A percentile compares a stretch with the other conserved stretches of the same genome.
phyloP scores from a whole-genome alignment of 805 yeast genomes.

The Starmera pachycereana region DNA sequence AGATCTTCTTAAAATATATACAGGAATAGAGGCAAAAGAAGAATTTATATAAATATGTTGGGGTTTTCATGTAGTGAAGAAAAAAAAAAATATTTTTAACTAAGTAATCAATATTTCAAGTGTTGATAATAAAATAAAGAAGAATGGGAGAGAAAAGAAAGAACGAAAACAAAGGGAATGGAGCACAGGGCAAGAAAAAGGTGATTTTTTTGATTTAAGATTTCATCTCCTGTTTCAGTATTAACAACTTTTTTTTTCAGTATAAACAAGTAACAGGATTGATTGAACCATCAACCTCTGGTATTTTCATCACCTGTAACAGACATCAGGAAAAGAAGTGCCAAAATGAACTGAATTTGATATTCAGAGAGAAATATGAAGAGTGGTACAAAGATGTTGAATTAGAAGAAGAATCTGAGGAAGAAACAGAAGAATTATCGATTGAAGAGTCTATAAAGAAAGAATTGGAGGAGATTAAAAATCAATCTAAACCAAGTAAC shows the following conservation, averaged over 20 bases:
- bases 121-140: too few relatives aligned
- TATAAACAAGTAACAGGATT: conserved; percentile 37
- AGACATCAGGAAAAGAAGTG: conserved; percentile 73
- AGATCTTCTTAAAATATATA: too few relatives aligned
- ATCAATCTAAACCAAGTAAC: conserved; percentile 22
- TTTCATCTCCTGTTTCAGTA: too few relatives aligned
- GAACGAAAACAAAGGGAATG: background rate
- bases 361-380: conserved; percentile 45
- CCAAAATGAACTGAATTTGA: conserved; percentile 54
- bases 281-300: conserved; percentile 78
- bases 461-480: conserved; percentile 52
- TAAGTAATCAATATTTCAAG: too few relatives aligned
- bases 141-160: conserved; percentile 14
- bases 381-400: conserved; percentile 31
- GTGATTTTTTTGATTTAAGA: too few relatives aligned
- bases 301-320: conserved; percentile 83
- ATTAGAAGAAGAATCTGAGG: conserved; percentile 22
- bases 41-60: too few relatives aligned
- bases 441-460: conserved; percentile 68
- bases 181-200: conserved; percentile 10
- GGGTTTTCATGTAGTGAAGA: too few relatives aligned
- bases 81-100: too few relatives aligned
- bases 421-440: conserved; percentile 33
- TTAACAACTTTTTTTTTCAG: conserved; percentile 7
- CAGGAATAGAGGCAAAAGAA: too few relatives aligned